Percentiles rank a stretch among this genome's conserved stretches.
Conservation (phyloP, 2,329 filamentous ascomycete species). For the Penicillium sp. region DNA sequence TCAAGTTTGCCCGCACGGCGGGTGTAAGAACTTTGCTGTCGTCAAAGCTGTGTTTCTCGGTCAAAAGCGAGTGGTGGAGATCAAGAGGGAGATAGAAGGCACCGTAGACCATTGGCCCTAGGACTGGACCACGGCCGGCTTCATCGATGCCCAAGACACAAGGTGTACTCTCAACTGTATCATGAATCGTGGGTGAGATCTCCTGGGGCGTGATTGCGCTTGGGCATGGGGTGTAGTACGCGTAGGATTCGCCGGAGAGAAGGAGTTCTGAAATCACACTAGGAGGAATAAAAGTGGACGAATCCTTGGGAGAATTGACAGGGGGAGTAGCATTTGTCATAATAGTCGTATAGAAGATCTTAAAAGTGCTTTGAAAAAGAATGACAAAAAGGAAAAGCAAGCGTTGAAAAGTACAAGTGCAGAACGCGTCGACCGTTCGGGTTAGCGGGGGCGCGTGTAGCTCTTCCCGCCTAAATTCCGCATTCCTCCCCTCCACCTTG, state of each 20-base stretch:
- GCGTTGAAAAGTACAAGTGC: slow-evolving; percentile 3
- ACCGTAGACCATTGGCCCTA: slow-evolving; percentile 64
- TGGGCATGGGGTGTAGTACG: slow-evolving; percentile 63
- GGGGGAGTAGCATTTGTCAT: slow-evolving; percentile 27
- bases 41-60: slow-evolving; percentile 74
- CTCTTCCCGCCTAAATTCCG: slow-evolving; percentile 18
- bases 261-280: slow-evolving; percentile 54
- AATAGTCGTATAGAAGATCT: background rate
- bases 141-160: slow-evolving; percentile 87
- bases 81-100: slow-evolving; percentile 63
- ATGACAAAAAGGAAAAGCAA: background rate
- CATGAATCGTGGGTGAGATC: slow-evolving; percentile 19
- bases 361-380: background rate
- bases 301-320: slow-evolving; percentile 27
- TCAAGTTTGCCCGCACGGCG: slow-evolving; percentile 63
- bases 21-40: slow-evolving; percentile 89
- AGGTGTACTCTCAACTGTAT: slow-evolving; percentile 41
- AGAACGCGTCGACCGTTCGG: slow-evolving; percentile 30
- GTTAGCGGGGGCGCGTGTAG: slow-evolving; percentile 28
- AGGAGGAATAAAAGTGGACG: slow-evolving; percentile 54
- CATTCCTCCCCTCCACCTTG: slow-evolving; percentile 17
- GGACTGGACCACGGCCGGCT: slow-evolving; percentile 85
- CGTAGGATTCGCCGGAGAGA: slow-evolving; percentile 59
- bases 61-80: slow-evolving; percentile 62
- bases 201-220: slow-evolving; percentile 46